A percentile compares a stretch with the other conserved stretches of the same genome.
These are phyloP conservation scores for Carex scoparia DNA, from an alignment of 176 grass and related monocot species.

Conservation along the genomic window DNA sequence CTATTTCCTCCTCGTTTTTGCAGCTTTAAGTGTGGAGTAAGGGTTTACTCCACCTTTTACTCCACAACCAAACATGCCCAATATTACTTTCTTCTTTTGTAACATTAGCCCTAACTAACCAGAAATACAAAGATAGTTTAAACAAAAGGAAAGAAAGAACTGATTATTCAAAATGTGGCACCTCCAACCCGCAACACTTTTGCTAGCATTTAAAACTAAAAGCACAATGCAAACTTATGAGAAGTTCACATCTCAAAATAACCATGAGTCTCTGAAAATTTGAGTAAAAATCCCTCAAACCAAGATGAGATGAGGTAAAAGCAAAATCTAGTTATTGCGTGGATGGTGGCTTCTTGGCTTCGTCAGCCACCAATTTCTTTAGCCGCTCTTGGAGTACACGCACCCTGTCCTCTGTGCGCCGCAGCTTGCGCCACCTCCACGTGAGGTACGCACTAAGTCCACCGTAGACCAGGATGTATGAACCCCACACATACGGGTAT, in stretches of 20 bases:
- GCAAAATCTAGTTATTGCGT: background rate
- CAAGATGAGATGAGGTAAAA: background rate
- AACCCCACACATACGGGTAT: conserved; percentile 92
- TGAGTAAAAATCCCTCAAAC: background rate
- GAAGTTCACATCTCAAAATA: background rate
- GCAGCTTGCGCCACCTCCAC: conserved; percentile 80
- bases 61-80: background rate
- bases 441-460: conserved; percentile 61
- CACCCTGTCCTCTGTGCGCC: conserved; percentile 77
- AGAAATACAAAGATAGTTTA: background rate
- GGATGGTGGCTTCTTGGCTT: conserved; percentile 28
- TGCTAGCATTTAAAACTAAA: background rate
- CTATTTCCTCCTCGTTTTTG: too few relatives aligned
- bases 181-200: background rate
- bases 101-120: background rate
- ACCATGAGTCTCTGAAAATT: background rate
- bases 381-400: conserved; percentile 65
- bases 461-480: conserved; percentile 95
- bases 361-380: conserved; percentile 55
- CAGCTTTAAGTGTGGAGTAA: too few relatives aligned
- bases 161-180: background rate
- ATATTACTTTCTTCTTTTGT: conserved; percentile 1
- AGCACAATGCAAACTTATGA: background rate
- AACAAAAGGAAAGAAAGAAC: background rate
- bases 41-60: too few relatives aligned